Evolutionary conservation across 495 filamentous ascomycete species (phyloP), one percentile per base, ranked within the genome.

Genomic region (Xylaria curta): DNA sequence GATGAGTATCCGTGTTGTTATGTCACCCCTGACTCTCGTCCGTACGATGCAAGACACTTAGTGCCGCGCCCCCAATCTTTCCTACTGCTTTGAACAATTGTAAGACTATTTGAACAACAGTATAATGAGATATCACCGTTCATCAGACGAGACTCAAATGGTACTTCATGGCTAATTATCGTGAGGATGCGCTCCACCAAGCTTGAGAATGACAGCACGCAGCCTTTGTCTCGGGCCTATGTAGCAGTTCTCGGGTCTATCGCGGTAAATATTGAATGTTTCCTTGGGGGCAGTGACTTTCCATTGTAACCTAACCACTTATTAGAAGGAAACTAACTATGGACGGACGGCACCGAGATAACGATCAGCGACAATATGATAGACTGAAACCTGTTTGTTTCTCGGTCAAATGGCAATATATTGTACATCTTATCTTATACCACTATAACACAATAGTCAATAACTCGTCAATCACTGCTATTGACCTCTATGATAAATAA

Each of bases 191-290:
- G 9, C 10, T 62, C 19, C 13, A 42, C 15, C n/a, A 24, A 10
- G 28, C 38, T 64, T 64, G 24, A 64, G 9, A 26, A 64, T n/a
- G 8, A 9, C 61, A 33, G n/a, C 42, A 46, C 1, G 0, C 13
- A 64, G 6, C 12, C 31, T 26, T 31, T 31, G 42, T 33, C 61
- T 47, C 26, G 2, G 6, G 26, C 9, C 8, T 31, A 64, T 24
- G 60, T 47, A n/a, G 42, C 26, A 56, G 17, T 26, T 24, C n/a
- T 38, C 63, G 63, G 63, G 63, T 66, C 28, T 19, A 66, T 66
- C 31, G 38, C 63, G 28, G 63, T 38, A 24, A 66, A 49, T 53
- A 66, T 36, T 66, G 24, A n/a, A 6, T 6, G 28, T 31, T 2
- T 8, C 2, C 38, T 66, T 66, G 63, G 63, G 63, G 63, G 44